Conservation (phyloP, 176 grass and related monocot species). For the Tillandsia fasciculata region DNA sequence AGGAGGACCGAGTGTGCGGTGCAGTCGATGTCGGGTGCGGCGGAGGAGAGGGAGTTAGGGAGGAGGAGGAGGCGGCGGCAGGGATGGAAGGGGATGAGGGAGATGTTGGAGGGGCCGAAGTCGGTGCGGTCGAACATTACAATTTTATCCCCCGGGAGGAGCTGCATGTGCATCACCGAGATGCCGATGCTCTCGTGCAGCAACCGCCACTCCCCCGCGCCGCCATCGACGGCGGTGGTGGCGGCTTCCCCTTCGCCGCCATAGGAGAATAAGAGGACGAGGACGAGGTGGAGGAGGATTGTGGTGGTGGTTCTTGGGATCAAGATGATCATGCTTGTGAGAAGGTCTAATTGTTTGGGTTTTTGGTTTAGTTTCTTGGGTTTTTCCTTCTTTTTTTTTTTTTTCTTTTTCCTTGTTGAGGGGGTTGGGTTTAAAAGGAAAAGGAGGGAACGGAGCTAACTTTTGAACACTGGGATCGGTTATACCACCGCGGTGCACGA, state of each 20-base stretch:
- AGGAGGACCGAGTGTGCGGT: constrained; percentile 68
- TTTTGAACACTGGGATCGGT: no score
- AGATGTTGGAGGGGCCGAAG: constrained; percentile 57
- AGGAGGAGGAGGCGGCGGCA: background rate
- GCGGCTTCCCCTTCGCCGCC: background rate
- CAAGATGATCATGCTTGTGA: no score
- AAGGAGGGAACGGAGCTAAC: no score
- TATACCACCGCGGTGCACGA: no score
- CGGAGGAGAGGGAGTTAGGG: background rate
- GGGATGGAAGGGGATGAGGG: constrained; percentile 25
- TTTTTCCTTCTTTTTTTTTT: no score
- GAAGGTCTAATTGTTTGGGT: no score
- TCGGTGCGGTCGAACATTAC: constrained; percentile 82
- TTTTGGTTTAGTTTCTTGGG: no score
- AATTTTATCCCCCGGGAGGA: constrained; percentile 52
- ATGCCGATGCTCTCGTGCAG: constrained; percentile 69
- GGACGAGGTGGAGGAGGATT: background rate
- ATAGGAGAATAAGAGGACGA: background rate
- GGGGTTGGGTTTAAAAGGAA: no score
- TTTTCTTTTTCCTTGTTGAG: no score
- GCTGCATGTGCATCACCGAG: constrained; percentile 90
- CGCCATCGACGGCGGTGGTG: no score
- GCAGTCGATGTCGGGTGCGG: constrained; percentile 28
- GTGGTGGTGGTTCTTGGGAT: background rate
- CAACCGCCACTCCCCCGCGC: constrained; percentile 51